Percentiles rank a stretch among this genome's conserved stretches.
These are phyloP conservation scores for Leccinum broughii DNA, from an alignment of 768 basidiomycete genomes.

Conservation along the genomic window DNA sequence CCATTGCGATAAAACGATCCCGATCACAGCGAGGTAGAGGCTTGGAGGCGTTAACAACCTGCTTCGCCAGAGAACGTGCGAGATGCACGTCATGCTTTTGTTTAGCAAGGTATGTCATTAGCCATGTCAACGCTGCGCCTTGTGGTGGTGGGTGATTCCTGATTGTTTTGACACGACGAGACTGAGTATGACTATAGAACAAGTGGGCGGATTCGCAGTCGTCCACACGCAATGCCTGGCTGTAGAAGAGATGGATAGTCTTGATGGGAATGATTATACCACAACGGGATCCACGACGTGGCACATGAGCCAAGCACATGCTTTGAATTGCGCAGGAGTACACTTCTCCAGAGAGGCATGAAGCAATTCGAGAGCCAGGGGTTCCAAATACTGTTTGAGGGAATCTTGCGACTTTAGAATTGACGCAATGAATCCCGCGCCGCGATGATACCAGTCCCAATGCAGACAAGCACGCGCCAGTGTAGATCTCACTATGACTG, in stretches of 20 bases:
- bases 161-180: conserved; percentile 28
- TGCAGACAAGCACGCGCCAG: conserved; percentile 53
- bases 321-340: conserved; percentile 36
- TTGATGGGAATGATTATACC: conserved; percentile 42
- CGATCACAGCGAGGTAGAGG: conserved; percentile 46
- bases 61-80: conserved; percentile 48
- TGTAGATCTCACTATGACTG: conserved; percentile 48
- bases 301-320: conserved; percentile 44
- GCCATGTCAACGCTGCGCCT: conserved; percentile 47
- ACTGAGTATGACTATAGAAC: conserved; percentile 50
- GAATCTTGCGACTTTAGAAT: conserved; percentile 28
- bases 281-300: conserved; percentile 32
- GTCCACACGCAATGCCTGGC: conserved; percentile 33
- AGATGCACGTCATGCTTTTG: conserved; percentile 44
- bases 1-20: conserved; percentile 47
- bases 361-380: conserved; percentile 45
- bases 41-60: conserved; percentile 45
- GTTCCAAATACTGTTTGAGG: conserved; percentile 26
- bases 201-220: conserved; percentile 38
- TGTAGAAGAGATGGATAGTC: conserved; percentile 50
- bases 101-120: conserved; percentile 48
- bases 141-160: conserved; percentile 53
- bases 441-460: conserved; percentile 53
- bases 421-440: conserved; percentile 39
- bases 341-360: conserved; percentile 42